phyloP scores from a whole-genome alignment of 345 rosid species.

The Populus euphratica region DNA sequence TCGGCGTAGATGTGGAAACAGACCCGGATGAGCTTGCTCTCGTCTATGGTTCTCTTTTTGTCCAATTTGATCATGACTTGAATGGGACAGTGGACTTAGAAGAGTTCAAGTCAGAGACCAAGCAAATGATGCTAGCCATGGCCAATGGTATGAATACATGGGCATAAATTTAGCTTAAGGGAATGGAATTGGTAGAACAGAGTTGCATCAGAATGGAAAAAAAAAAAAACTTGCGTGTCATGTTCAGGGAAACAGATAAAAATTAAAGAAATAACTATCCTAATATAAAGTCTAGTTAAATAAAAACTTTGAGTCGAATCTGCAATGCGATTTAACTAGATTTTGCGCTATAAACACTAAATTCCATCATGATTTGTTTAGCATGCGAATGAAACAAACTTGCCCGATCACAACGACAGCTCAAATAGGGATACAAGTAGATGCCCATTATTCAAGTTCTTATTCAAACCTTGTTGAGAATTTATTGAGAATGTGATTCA shows the following conservation, averaged over 20 bases:
- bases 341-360: no score
- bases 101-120: constrained; percentile 47
- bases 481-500: constrained; percentile 24
- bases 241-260: no score
- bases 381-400: no score
- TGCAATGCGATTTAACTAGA: no score
- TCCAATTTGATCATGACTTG: constrained; percentile 39
- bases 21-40: constrained; percentile 24
- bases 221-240: not conserved
- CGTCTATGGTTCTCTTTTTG: constrained; percentile 31
- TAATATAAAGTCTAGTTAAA: not conserved
- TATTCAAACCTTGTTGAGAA: constrained; percentile 64
- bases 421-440: constrained; percentile 59
- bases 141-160: constrained; percentile 29
- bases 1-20: constrained; percentile 31
- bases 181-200: not conserved
- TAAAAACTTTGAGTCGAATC: no score
- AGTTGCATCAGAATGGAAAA: not conserved
- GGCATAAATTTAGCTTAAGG: no score
- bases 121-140: constrained; percentile 45
- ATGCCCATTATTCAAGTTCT: constrained; percentile 64
- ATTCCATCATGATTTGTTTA: no score
- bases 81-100: constrained; percentile 38
- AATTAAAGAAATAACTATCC: no score
- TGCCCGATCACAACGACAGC: constrained; percentile 45